phyloP scores from a whole-genome alignment of 2,329 filamentous ascomycete genomes.

The Magnaporthiopsis poae region DNA sequence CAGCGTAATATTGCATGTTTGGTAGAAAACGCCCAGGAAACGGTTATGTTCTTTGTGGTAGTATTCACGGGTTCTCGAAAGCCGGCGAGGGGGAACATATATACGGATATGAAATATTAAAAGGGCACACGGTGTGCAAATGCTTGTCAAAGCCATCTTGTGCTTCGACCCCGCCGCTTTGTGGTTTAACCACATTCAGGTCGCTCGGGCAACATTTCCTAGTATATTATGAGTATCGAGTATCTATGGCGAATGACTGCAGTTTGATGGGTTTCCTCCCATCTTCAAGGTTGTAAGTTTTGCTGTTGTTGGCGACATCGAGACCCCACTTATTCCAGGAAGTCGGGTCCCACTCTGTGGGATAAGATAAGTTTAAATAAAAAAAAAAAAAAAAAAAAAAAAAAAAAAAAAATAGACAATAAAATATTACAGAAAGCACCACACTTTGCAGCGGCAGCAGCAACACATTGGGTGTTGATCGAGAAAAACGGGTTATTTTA shows the following conservation, averaged over 20 bases:
- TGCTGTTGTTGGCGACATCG: background rate
- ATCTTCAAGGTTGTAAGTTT: too few relatives aligned
- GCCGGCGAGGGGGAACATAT: background rate
- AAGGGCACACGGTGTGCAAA: background rate
- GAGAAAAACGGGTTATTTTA: background rate
- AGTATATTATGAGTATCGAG: too few relatives aligned
- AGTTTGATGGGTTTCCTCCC: too few relatives aligned
- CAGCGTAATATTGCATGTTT: background rate
- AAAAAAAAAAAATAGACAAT: background rate
- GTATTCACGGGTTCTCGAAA: background rate
- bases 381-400: background rate
- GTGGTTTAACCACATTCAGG: too few relatives aligned
- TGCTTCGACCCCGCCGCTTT: background rate
- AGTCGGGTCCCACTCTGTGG: background rate
- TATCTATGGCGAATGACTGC: too few relatives aligned
- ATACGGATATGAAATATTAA: background rate
- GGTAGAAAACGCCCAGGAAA: background rate
- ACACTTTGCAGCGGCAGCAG: background rate
- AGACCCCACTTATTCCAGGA: background rate
- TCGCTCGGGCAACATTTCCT: too few relatives aligned
- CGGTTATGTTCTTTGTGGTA: background rate
- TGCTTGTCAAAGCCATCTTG: background rate
- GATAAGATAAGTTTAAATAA: background rate
- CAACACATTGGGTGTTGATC: background rate
- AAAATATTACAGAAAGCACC: background rate